phyloP scores from a whole-genome alignment of 2,329 filamentous ascomycete genomes.

The Fusarium coicis region DNA sequence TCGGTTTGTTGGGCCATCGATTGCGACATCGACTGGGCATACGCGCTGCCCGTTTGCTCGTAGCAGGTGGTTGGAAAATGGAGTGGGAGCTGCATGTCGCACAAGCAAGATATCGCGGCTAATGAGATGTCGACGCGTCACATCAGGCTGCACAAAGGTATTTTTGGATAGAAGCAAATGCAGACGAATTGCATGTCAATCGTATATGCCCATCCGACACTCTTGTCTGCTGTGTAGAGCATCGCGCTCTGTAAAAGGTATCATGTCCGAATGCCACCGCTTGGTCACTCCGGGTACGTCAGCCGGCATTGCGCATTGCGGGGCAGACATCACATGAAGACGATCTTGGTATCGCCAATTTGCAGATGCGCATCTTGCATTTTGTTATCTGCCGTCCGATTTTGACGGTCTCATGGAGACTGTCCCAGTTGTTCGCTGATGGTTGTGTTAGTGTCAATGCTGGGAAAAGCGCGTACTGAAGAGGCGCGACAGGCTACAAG shows the following conservation, averaged over 20 bases:
- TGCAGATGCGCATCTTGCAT: not conserved
- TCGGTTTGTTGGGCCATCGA: no score
- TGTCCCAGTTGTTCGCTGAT: not conserved
- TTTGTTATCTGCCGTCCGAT: not conserved
- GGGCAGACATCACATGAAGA: not conserved
- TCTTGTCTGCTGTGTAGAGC: not conserved
- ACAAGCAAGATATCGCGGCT: not conserved
- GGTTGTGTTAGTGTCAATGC: not conserved
- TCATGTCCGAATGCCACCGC: not conserved
- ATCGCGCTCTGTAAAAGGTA: not conserved
- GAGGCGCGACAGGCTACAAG: not conserved
- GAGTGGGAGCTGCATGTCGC: not conserved
- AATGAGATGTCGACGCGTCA: not conserved
- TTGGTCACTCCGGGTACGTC: not conserved
- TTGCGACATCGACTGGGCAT: not conserved
- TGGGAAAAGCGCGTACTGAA: not conserved
- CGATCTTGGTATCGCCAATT: not conserved
- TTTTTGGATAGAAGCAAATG: not conserved
- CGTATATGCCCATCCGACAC: no score
- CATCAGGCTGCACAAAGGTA: not conserved
- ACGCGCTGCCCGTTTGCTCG: not conserved
- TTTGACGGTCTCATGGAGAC: no score
- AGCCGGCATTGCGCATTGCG: not conserved
- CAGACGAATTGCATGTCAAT: not conserved
- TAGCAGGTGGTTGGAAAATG: not conserved